phyloP scores from a whole-genome alignment of 2,329 filamentous ascomycete species.

The Fusarium austroafricanum region DNA sequence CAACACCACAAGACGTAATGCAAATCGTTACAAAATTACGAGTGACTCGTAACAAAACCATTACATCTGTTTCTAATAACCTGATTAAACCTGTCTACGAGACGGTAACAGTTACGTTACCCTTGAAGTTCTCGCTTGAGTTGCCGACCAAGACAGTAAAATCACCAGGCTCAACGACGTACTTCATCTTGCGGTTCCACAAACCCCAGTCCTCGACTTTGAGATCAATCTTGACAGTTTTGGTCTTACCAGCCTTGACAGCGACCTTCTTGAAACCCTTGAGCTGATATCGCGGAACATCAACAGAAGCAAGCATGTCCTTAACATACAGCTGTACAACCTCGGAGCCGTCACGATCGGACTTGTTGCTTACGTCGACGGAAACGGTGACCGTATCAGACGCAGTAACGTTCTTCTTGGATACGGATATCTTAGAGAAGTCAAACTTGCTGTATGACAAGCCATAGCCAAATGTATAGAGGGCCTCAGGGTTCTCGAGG shows the following conservation, averaged over 20 bases:
- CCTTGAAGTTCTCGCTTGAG: slow-evolving; percentile 66
- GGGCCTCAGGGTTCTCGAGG: slow-evolving; percentile 66
- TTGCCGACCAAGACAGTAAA: slow-evolving; percentile 73
- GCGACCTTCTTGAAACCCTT: slow-evolving; percentile 76
- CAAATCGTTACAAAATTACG: not conserved
- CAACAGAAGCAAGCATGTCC: slow-evolving; percentile 71
- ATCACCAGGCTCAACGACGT: slow-evolving; percentile 78
- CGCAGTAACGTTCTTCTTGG: slow-evolving; percentile 58
- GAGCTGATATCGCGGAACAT: slow-evolving; percentile 72
- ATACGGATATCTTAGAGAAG: slow-evolving; percentile 66
- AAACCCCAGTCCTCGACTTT: slow-evolving; percentile 68
- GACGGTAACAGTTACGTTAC: slow-evolving; percentile 68
- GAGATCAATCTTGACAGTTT: slow-evolving; percentile 61
- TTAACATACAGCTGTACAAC: slow-evolving; percentile 76
- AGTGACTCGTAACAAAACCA: not conserved
- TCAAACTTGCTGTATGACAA: slow-evolving; percentile 73
- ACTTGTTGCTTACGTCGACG: slow-evolving; percentile 72
- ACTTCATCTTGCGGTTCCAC: slow-evolving; percentile 73
- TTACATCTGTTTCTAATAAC: not conserved
- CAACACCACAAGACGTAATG: not conserved
- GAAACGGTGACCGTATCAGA: slow-evolving; percentile 67
- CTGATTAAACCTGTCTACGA: slow-evolving; percentile 6
- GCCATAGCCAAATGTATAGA: slow-evolving; percentile 75
- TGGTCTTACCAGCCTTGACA: slow-evolving; percentile 69
- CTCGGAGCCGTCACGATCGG: slow-evolving; percentile 68